These are phyloP conservation scores for Lactifluus subvellereus DNA, from an alignment of 768 basidiomycete genomes.

Conservation along the genomic window DNA sequence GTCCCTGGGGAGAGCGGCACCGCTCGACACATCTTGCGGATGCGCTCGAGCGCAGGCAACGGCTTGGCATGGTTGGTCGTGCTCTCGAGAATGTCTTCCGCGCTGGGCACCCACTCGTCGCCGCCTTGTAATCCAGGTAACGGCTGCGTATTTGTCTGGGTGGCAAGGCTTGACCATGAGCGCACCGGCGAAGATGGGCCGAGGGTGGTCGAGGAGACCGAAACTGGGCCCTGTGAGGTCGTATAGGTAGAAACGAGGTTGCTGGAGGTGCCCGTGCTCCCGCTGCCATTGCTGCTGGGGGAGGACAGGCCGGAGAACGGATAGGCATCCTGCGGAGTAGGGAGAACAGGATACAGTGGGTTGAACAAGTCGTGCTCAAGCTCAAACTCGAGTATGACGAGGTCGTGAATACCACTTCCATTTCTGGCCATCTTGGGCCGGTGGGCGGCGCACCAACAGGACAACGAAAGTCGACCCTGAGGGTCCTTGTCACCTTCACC, in stretches of 20 bases:
- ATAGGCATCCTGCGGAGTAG: conserved; percentile 5
- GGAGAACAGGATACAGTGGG: conserved; percentile 52
- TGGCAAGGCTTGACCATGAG: neutral
- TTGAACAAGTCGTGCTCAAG: conserved; percentile 65
- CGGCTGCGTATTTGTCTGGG: neutral
- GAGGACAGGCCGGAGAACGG: conserved; percentile 27
- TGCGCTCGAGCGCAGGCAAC: conserved; percentile 61
- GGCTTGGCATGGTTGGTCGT: conserved; percentile 66
- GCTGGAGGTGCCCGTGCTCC: conserved; percentile 1
- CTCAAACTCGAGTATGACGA: conserved; percentile 77
- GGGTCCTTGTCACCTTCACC: conserved; percentile 29
- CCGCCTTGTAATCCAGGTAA: conserved; percentile 26
- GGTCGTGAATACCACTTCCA: conserved; percentile 25
- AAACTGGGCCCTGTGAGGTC: neutral
- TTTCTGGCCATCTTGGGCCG: conserved; percentile 34
- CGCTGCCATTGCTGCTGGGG: conserved; percentile 17
- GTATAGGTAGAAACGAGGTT: conserved; percentile 10
- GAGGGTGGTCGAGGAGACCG: neutral
- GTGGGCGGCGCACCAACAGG: conserved; percentile 66
- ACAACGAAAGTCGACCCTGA: conserved; percentile 45
- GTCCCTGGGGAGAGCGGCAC: neutral
- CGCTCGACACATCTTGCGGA: conserved; percentile 43
- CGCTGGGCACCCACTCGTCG: conserved; percentile 40
- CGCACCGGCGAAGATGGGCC: conserved; percentile 5
- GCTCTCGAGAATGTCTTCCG: conserved; percentile 61